Evolutionary conservation across 441 rosid genomes (phyloP), one percentile per base, ranked within the genome.

Genomic region (Kokia cookei): DNA sequence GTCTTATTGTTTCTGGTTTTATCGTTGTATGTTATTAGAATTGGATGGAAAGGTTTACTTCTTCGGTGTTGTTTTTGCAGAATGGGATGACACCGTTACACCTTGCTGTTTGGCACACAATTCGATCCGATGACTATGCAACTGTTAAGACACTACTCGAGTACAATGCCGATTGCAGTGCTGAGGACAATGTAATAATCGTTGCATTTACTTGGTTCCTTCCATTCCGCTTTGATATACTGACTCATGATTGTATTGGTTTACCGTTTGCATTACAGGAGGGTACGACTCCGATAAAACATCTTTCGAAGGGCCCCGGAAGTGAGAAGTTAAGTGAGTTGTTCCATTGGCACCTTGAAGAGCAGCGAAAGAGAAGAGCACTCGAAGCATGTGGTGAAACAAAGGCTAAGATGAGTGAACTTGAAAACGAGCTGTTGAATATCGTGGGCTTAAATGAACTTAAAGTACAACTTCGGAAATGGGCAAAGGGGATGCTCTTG

Each of bases 81-180:
- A 95, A 95, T 73, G 99, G 99, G 74, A 95, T 95, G 98, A 93
- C 98, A 19, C 96, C 98, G 12, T 85, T 93, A 79, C 98, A 95
- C 73, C 91, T 95, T 76, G 94, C 97, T 40, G 98, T 95, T 62
- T 95, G 98, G 97, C 65, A 87, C 86, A 93, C 98, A 0, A 88
- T 91, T 54, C 86, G 89, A 61, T 84, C 96, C 17, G 94, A 90
- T 57, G 93, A 89, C 80, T 84, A 80, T 77, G 87, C 91, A 19
- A 90, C 98, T 75, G 96, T 91, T 65, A 85, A 88, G 88, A 85
- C 96, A 68, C 71, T 95, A 83, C 95, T 95, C 0, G 95, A 91
- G 81, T 65, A 82, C 77, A 86, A 91, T 77, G 99, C 99, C 0
- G 89, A 95, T 81, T 95, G 98, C 82, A 84, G 89, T 75, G 93